These are phyloP conservation scores for Pontederia paniculata DNA, from an alignment of 176 grass and related monocot species.

Conservation along the genomic window DNA sequence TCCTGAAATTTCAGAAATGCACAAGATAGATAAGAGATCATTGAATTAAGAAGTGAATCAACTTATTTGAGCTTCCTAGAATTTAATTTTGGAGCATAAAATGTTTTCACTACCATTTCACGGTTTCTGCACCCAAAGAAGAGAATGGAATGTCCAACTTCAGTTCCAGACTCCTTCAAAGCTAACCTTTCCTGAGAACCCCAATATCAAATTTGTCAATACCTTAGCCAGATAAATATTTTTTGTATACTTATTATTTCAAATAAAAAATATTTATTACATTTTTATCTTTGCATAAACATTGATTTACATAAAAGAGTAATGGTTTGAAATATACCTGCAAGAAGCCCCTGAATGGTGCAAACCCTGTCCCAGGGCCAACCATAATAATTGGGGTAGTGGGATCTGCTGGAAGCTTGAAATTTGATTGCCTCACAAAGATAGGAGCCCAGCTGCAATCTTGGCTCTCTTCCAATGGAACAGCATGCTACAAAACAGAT, in stretches of 20 bases:
- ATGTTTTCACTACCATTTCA: slow-evolving; percentile 48
- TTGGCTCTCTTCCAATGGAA: slow-evolving; percentile 48
- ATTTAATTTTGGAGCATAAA: background rate
- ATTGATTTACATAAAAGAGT: slow-evolving; percentile 2
- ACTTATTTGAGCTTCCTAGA: too few relatives aligned
- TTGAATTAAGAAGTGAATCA: background rate
- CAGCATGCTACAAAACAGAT: slow-evolving; percentile 40
- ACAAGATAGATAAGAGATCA: slow-evolving; percentile 11
- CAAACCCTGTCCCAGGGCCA: slow-evolving; percentile 82
- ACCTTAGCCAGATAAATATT: too few relatives aligned
- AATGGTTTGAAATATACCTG: slow-evolving; percentile 32
- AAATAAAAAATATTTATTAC: too few relatives aligned
- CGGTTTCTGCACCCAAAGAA: slow-evolving; percentile 97
- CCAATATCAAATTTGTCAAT: background rate
- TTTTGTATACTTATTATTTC: too few relatives aligned
- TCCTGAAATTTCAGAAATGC: slow-evolving; percentile 49
- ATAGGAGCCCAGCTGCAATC: slow-evolving; percentile 77
- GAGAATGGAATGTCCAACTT: slow-evolving; percentile 57
- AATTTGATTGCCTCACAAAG: slow-evolving; percentile 94
- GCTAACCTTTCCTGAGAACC: slow-evolving; percentile 66
- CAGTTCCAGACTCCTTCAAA: slow-evolving; percentile 47
- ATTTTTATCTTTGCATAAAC: too few relatives aligned
- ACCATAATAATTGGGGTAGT: slow-evolving; percentile 70
- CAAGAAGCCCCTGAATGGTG: slow-evolving; percentile 89
- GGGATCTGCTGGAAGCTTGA: slow-evolving; percentile 72